phyloP scores from a whole-genome alignment of 306 rosid species.

The Corylus heterophylla region DNA sequence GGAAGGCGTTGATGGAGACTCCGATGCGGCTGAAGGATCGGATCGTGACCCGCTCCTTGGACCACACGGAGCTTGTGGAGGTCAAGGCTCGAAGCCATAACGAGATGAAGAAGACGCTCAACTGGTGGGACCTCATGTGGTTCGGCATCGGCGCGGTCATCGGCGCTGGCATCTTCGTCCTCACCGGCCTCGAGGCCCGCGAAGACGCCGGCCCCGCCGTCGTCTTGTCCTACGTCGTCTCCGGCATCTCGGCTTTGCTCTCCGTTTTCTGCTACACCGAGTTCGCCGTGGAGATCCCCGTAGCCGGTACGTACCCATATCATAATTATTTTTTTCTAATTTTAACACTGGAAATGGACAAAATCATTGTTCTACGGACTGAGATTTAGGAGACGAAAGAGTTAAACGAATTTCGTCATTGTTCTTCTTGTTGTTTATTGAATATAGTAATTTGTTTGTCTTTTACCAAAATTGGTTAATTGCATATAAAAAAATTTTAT shows the following conservation, averaged over 20 bases:
- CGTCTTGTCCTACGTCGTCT: constrained; percentile 65
- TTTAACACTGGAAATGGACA: too few relatives aligned
- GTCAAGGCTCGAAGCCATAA: constrained; percentile 58
- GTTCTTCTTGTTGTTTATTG: too few relatives aligned
- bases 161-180: constrained; percentile 80
- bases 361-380: too few relatives aligned
- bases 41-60: constrained; percentile 52
- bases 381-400: too few relatives aligned
- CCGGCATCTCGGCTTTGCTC: constrained; percentile 81
- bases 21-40: constrained; percentile 57
- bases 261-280: constrained; percentile 93
- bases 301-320: constrained; percentile 53
- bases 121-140: constrained; percentile 96
- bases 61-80: constrained; percentile 61
- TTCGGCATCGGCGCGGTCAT: constrained; percentile 79
- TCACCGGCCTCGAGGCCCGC: constrained; percentile 72
- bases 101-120: constrained; percentile 82
- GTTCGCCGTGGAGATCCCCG: constrained; percentile 87
- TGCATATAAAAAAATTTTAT: too few relatives aligned
- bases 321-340: too few relatives aligned
- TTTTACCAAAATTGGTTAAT: too few relatives aligned
- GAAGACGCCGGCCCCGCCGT: constrained; percentile 62
- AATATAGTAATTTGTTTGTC: too few relatives aligned
- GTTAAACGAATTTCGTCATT: too few relatives aligned
- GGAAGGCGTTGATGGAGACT: constrained; percentile 46